These are phyloP conservation scores for Cyphellophora attinorum DNA, from an alignment of 2,329 filamentous ascomycete species.

Conservation along the genomic window DNA sequence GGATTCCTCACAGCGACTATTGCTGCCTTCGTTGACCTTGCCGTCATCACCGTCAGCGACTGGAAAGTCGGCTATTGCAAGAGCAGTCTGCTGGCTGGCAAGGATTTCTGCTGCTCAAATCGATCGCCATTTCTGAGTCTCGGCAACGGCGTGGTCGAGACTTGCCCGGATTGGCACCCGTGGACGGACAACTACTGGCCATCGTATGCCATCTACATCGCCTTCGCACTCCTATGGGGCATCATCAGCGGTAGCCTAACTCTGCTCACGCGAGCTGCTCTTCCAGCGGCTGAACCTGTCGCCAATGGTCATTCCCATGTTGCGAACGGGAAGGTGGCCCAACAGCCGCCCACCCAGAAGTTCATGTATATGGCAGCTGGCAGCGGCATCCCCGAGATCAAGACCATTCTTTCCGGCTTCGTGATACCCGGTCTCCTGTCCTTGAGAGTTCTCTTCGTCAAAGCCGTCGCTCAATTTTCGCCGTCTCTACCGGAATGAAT, in stretches of 20 bases:
- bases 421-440: slow-evolving; percentile 49
- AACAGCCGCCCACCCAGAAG: slow-evolving; percentile 34
- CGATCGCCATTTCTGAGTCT: slow-evolving; percentile 22
- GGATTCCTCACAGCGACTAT: slow-evolving; percentile 46
- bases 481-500: slow-evolving; percentile 51
- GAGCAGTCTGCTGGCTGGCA: slow-evolving; percentile 33
- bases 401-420: slow-evolving; percentile 52
- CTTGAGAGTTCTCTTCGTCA: slow-evolving; percentile 45
- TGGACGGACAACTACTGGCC: slow-evolving; percentile 35
- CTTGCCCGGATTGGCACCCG: slow-evolving; percentile 32
- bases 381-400: slow-evolving; percentile 53
- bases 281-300: slow-evolving; percentile 35
- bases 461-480: slow-evolving; percentile 49
- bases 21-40: slow-evolving; percentile 47
- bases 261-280: slow-evolving; percentile 38
- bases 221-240: slow-evolving; percentile 39
- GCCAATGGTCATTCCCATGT: slow-evolving; percentile 23
- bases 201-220: slow-evolving; percentile 40
- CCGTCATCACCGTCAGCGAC: slow-evolving; percentile 45
- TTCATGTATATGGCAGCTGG: slow-evolving; percentile 51
- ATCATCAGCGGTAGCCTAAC: slow-evolving; percentile 40
- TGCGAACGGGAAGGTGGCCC: slow-evolving; percentile 34
- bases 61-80: slow-evolving; percentile 50
- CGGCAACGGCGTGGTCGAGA: slow-evolving; percentile 18
- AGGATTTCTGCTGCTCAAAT: slow-evolving; percentile 40